These are phyloP conservation scores for Ogataea polymorpha DNA, from an alignment of 805 yeast species.

Conservation along the genomic window DNA sequence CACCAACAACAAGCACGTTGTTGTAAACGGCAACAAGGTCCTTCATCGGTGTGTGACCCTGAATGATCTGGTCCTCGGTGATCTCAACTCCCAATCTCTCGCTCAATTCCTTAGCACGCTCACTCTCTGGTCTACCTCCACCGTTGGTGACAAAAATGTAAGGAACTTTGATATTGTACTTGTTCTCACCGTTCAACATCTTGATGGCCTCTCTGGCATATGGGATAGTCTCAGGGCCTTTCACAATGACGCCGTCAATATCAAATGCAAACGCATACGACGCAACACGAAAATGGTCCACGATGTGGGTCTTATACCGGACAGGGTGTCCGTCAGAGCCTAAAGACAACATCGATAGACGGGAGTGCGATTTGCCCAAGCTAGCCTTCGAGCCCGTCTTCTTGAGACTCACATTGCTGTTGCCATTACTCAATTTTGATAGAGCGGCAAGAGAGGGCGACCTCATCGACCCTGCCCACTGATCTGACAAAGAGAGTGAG, in stretches of 20 bases:
- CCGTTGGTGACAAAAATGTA: constrained; percentile 88
- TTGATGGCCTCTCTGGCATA: constrained; percentile 72
- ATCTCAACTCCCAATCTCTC: constrained; percentile 58
- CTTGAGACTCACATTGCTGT: constrained; percentile 21
- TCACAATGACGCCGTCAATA: constrained; percentile 85
- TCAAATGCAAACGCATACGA: constrained; percentile 90
- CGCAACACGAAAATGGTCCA: constrained; percentile 72
- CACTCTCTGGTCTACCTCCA: constrained; percentile 81
- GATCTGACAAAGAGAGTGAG: constrained; percentile 67
- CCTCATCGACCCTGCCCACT: constrained; percentile 49
- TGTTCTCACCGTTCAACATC: constrained; percentile 72
- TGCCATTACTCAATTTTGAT: constrained; percentile 18
- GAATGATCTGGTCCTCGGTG: constrained; percentile 77
- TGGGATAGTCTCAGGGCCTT: constrained; percentile 82
- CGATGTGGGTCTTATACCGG: constrained; percentile 47
- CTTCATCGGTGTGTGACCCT: constrained; percentile 93
- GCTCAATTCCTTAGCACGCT: constrained; percentile 68
- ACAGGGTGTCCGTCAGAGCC: constrained; percentile 31
- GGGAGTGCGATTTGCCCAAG: constrained; percentile 24
- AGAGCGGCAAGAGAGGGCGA: constrained; percentile 23
- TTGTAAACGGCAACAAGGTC: constrained; percentile 66
- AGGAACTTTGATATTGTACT: constrained; percentile 75
- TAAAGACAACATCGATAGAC: constrained; percentile 26
- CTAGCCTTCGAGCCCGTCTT: constrained; percentile 20
- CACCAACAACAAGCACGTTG: constrained; percentile 84